Evolutionary conservation across 345 rosid genomes (phyloP).

Genomic region (Bruguiera parviflora): DNA sequence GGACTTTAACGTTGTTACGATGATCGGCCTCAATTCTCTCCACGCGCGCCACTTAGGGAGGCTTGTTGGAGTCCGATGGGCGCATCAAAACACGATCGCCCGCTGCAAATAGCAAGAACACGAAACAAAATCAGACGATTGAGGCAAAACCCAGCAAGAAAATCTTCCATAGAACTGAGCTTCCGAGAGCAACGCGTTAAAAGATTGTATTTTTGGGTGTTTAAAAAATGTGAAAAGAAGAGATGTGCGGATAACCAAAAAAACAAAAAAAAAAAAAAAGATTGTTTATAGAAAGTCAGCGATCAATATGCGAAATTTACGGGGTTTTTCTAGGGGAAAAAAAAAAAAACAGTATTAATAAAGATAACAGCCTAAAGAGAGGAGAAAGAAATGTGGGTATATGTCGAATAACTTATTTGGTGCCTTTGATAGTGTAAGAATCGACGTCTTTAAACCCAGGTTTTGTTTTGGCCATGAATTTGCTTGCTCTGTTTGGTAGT

Average conservation of each 20-base stretch:
- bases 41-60: constrained; percentile 73
- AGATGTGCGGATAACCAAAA: too few species aligned
- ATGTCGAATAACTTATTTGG: constrained; percentile 69
- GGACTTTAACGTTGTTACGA: constrained; percentile 67
- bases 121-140: too few species aligned
- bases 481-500: too few species aligned
- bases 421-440: constrained; percentile 67
- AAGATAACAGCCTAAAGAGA: not conserved
- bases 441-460: constrained; percentile 69
- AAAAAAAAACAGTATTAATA: not conserved
- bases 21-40: constrained; percentile 79
- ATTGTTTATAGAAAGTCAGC: too few species aligned
- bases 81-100: constrained; percentile 84
- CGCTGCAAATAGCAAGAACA: constrained; percentile 34
- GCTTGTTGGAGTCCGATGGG: constrained; percentile 69
- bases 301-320: too few species aligned
- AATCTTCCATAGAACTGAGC: too few species aligned
- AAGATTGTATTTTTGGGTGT: not conserved
- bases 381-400: not conserved
- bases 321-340: too few species aligned
- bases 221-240: not conserved
- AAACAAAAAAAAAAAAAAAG: too few species aligned
- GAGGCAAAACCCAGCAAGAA: too few species aligned
- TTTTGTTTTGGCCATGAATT: constrained; percentile 60
- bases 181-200: too few species aligned